Percentiles rank a stretch among this genome's conserved stretches.
phyloP scores from a whole-genome alignment of 1,284 basidiomycete species.

The Ganoderma sp. region DNA sequence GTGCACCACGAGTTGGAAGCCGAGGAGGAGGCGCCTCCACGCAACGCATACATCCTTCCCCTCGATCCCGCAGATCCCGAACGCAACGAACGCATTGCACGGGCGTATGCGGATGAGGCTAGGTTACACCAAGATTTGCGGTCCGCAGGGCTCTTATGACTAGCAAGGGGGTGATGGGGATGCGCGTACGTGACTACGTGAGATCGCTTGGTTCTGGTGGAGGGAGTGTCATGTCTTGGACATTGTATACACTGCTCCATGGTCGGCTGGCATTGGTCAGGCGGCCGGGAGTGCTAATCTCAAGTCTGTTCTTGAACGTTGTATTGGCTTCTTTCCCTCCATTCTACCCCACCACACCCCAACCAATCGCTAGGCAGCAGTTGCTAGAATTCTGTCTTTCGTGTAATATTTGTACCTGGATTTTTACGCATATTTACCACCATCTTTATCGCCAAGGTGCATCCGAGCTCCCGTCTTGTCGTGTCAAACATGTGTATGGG shows the following conservation, averaged over 20 bases:
- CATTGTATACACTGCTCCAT: conserved; percentile 22
- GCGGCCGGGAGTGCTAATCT: conserved; percentile 23
- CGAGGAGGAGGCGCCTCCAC: conserved; percentile 32
- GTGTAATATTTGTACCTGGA: conserved; percentile 9
- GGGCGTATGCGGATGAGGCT: conserved; percentile 59
- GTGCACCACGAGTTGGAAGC: conserved; percentile 38
- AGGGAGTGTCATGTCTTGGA: background rate
- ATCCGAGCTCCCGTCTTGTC: background rate
- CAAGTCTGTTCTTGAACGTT: conserved; percentile 19
- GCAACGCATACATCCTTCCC: conserved; percentile 49
- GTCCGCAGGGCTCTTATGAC: conserved; percentile 60
- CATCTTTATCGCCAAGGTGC: background rate
- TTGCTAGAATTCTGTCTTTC: conserved; percentile 9
- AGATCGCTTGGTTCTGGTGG: background rate
- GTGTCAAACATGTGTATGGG: background rate
- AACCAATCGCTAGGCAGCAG: background rate
- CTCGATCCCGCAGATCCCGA: conserved; percentile 53
- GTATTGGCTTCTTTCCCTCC: conserved; percentile 12
- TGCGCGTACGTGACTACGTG: background rate
- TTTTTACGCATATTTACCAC: conserved; percentile 6
- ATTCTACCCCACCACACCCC: conserved; percentile 13
- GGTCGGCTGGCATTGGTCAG: background rate
- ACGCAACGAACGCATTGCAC: conserved; percentile 49
- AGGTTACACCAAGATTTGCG: conserved; percentile 65
- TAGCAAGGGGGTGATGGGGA: background rate